These are phyloP conservation scores for Kodamaea lidongshanica DNA, from an alignment of 805 yeast genomes.

Conservation along the genomic window DNA sequence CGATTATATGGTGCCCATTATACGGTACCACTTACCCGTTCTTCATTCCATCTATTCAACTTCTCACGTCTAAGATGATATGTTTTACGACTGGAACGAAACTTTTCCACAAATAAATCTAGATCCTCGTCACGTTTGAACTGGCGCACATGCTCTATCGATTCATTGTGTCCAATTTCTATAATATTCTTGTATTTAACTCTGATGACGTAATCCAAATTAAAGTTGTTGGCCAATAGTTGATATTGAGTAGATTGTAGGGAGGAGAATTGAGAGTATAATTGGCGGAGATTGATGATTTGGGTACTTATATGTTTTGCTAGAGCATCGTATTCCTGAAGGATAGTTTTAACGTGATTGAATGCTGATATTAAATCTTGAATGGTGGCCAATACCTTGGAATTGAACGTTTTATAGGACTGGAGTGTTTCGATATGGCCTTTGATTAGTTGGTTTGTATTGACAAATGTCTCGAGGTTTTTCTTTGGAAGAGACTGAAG, in stretches of 20 bases:
- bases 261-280: constrained; percentile 28
- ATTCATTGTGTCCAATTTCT: constrained; percentile 17
- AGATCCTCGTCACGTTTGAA: constrained; percentile 14
- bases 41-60: constrained; percentile 38
- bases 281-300: constrained; percentile 17
- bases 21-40: constrained; percentile 34
- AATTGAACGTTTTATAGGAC: constrained; percentile 12
- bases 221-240: constrained; percentile 31
- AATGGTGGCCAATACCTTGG: constrained; percentile 4
- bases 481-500: constrained; percentile 26
- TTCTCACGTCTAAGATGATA: constrained; percentile 35
- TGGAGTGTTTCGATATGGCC: constrained; percentile 27
- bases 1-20: constrained; percentile 1
- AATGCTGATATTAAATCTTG: constrained; percentile 5
- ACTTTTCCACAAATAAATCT: constrained; percentile 16
- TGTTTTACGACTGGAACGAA: constrained; percentile 18
- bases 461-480: constrained; percentile 20
- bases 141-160: constrained; percentile 13
- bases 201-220: constrained; percentile 25
- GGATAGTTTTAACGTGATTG: constrained; percentile 5
- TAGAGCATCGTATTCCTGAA: constrained; percentile 23
- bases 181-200: constrained; percentile 23
- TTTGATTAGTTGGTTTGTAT: constrained; percentile 23
- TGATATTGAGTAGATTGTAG: constrained; percentile 36
- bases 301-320: constrained; percentile 20